Evolutionary conservation across 164 flowering plant genomes (phyloP), one percentile per base, ranked within the genome.

Genomic region (Santalum album): DNA sequence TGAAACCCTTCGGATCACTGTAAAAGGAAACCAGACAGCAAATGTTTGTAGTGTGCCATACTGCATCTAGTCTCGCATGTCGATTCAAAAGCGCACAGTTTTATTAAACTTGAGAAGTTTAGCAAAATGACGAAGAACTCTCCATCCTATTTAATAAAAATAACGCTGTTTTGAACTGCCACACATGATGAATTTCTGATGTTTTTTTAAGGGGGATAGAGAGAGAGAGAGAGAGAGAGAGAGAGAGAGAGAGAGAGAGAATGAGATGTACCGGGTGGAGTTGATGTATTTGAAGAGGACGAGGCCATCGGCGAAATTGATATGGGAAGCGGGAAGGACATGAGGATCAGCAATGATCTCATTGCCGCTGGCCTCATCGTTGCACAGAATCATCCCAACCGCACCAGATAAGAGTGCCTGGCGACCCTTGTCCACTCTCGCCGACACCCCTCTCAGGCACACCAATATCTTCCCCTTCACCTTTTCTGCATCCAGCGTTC

Each of bases 381-480:
- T 79, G 67, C 59, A 58, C 0, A 81, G 75, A 38, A 84, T 70
- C 80, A 81, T 79, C 11, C 78, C 91, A 16, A 26, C 78, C 1
- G 77, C 91, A 4, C 87, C 87, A 1, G 85, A 85, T 3, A 27
- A 27, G 2, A 51, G 22, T 1, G 71, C 71, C 36, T 60, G 63
- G 2, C 10, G 10, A 10, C 80, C 83, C 59, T 84, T 79, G 17
- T 79, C 81, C 9, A 67, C 66, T 59, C 82, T 68, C 0, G 45
- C 65, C 25, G 34, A 71, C 0, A 12, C 63, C 0, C 87, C 87
- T 49, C 87, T 62, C 9, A 73, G 75, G 29, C 91, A 84, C 1
- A 51, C 78, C 72, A 84, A 49, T 10, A 84, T 78, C 69, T 78
- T 84, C 1, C 85, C 87, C 55, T 70, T 70, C 53, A 65, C 83